Evolutionary conservation across 2,329 filamentous ascomycete species (phyloP).

Genomic region (Zasmidium citrigriseum): DNA sequence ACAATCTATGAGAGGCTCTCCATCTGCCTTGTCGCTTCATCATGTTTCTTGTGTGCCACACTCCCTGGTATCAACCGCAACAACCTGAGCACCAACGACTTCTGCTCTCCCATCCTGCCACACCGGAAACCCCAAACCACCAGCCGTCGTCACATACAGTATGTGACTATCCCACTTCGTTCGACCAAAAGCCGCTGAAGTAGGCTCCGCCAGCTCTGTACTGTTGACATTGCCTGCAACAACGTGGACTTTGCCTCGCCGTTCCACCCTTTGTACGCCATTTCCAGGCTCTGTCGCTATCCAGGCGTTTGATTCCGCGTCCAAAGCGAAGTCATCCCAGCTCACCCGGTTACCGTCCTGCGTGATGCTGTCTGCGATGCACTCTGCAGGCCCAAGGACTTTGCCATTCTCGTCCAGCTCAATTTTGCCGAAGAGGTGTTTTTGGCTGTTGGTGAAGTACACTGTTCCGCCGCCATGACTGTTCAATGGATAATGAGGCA

Average conservation of each 20-base stretch:
- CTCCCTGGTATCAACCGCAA: background rate
- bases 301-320: background rate
- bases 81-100: background rate
- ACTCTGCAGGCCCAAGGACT: background rate
- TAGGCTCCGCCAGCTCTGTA: background rate
- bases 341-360: background rate
- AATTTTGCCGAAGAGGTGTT: background rate
- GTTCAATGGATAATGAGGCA: background rate
- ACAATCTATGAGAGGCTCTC: too few species aligned
- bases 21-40: too few species aligned
- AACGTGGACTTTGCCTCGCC: background rate
- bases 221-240: background rate
- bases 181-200: background rate
- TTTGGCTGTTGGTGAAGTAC: conserved; percentile 1
- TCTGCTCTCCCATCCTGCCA: background rate
- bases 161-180: background rate
- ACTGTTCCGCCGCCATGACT: background rate
- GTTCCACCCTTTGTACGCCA: background rate
- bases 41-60: background rate
- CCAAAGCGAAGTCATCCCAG: background rate
- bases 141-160: background rate
- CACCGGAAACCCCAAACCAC: background rate
- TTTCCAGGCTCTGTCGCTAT: background rate
- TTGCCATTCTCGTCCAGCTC: background rate
- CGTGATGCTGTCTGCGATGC: background rate